A percentile compares a stretch with the other conserved stretches of the same genome.
These are phyloP conservation scores for Populus euphratica DNA, from an alignment of 345 rosid species.

Conservation along the genomic window DNA sequence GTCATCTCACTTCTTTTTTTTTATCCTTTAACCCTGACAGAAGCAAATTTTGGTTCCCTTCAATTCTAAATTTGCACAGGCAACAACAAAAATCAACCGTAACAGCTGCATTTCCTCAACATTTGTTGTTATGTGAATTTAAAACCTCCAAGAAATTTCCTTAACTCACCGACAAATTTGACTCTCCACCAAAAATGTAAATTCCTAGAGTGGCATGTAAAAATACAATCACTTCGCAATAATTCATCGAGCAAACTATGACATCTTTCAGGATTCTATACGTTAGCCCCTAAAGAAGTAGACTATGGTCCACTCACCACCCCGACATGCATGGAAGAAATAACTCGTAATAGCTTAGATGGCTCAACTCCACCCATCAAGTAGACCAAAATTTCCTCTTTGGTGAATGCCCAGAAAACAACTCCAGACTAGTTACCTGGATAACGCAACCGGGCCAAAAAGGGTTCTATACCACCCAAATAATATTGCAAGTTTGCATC, in stretches of 20 bases:
- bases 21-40: neutral
- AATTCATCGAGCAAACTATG: neutral
- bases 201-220: neutral
- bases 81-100: neutral
- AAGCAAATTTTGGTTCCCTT: neutral
- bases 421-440: neutral
- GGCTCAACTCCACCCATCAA: slow-evolving; percentile 5
- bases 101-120: neutral
- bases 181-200: neutral
- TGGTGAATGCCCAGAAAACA: neutral
- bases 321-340: slow-evolving; percentile 4
- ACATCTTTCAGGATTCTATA: neutral
- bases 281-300: slow-evolving; percentile 11
- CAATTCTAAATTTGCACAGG: neutral
- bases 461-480: neutral
- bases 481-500: neutral
- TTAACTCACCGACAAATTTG: neutral
- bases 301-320: slow-evolving; percentile 8
- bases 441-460: neutral
- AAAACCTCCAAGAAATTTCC: neutral
- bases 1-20: neutral
- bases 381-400: neutral
- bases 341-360: neutral
- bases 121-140: neutral
- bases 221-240: neutral